phyloP scores from a whole-genome alignment of 176 grass and related monocot genomes.

The Aegilops tauschii region DNA sequence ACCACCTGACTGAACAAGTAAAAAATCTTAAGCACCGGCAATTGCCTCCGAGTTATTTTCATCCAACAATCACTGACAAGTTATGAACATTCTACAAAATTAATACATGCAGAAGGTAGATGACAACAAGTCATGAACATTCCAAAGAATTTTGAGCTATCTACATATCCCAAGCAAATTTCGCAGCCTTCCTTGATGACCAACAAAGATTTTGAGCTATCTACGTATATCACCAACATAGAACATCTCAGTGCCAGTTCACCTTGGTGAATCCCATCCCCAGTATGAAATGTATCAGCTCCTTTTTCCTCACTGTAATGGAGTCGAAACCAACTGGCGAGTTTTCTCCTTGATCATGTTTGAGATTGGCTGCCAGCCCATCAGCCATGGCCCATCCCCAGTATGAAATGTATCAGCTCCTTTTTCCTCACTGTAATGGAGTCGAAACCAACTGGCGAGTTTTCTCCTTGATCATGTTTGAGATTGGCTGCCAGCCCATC shows the following conservation, averaged over 20 bases:
- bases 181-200: neutral
- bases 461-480: constrained; percentile 43
- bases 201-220: neutral
- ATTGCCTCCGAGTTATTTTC: neutral
- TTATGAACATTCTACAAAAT: neutral
- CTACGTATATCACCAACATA: too few species aligned
- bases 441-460: neutral
- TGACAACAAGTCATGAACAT: neutral
- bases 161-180: neutral
- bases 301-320: constrained; percentile 1
- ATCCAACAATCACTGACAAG: neutral
- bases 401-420: neutral
- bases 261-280: neutral
- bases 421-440: constrained; percentile 1
- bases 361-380: constrained; percentile 93
- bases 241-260: neutral
- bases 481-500: constrained; percentile 89
- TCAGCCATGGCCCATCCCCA: constrained; percentile 44
- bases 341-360: constrained; percentile 38
- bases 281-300: neutral
- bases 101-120: neutral
- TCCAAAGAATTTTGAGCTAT: neutral
- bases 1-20: neutral
- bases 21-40: neutral
- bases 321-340: neutral